Conservation (phyloP, 2,329 filamentous ascomycete species). For the Cladosporium sp. region DNA sequence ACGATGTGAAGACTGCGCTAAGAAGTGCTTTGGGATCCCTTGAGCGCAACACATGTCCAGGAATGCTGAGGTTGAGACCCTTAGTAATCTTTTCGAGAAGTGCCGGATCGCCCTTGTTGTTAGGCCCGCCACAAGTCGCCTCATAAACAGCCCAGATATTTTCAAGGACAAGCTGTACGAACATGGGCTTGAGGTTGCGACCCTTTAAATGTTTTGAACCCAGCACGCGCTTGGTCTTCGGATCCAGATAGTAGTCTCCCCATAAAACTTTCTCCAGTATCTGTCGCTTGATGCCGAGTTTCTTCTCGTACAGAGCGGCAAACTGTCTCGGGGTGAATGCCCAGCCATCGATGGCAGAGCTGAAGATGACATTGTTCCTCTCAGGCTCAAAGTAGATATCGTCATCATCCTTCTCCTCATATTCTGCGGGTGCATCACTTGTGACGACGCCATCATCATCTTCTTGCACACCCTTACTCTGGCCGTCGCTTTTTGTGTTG, state of each 20-base stretch:
- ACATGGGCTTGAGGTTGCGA: constrained; percentile 87
- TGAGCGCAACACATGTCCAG: constrained; percentile 77
- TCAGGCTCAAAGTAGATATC: constrained; percentile 97
- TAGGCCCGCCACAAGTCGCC: constrained; percentile 77
- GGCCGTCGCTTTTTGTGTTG: constrained; percentile 55
- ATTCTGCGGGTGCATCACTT: constrained; percentile 53
- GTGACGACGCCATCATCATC: constrained; percentile 52
- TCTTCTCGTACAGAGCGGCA: constrained; percentile 89
- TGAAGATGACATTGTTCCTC: constrained; percentile 98
- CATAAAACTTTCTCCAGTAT: constrained; percentile 90
- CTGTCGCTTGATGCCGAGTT: constrained; percentile 86
- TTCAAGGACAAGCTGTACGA: constrained; percentile 92
- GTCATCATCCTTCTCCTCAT: constrained; percentile 89
- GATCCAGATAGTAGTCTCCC: constrained; percentile 95
- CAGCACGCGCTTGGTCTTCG: constrained; percentile 92
- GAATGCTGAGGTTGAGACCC: constrained; percentile 76
- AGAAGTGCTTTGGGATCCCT: constrained; percentile 79
- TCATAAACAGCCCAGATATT: constrained; percentile 95
- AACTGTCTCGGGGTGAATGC: constrained; percentile 96
- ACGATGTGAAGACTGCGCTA: constrained; percentile 79
- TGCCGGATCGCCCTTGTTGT: constrained; percentile 74
- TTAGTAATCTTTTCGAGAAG: constrained; percentile 94
- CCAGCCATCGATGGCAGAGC: constrained; percentile 98
- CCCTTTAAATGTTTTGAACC: constrained; percentile 91
- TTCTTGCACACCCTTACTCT: constrained; percentile 46